Conservation (phyloP, 2,329 filamentous ascomycete genomes). For the Byssochlamys sp. region DNA sequence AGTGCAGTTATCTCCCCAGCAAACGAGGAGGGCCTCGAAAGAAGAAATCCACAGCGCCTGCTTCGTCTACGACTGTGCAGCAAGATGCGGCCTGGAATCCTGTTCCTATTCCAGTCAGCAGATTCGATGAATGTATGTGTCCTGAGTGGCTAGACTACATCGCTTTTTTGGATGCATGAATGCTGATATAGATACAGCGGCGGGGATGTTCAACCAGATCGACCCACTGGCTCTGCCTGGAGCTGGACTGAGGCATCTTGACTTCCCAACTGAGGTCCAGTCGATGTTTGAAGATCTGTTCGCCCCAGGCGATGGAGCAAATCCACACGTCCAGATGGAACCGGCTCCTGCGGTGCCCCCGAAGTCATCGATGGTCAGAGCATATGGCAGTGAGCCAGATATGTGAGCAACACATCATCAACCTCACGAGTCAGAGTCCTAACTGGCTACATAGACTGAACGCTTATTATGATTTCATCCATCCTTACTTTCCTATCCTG, state of each 20-base stretch:
- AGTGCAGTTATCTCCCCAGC: constrained; percentile 36
- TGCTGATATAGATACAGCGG: constrained; percentile 16
- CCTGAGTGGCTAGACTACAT: background rate
- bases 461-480: constrained; percentile 39
- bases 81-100: constrained; percentile 14
- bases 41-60: constrained; percentile 25
- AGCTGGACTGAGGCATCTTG: constrained; percentile 31
- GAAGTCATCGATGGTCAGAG: constrained; percentile 24
- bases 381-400: constrained; percentile 32
- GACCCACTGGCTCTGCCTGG: constrained; percentile 32
- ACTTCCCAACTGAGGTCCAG: constrained; percentile 27
- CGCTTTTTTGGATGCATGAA: background rate
- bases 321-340: constrained; percentile 19
- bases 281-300: constrained; percentile 31
- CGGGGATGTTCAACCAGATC: constrained; percentile 32
- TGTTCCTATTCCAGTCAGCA: constrained; percentile 13
- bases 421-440: constrained; percentile 5
- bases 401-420: constrained; percentile 23
- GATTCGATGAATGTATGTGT: constrained; percentile 25
- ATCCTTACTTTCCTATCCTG: constrained; percentile 37
- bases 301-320: constrained; percentile 13
- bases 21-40: constrained; percentile 36
- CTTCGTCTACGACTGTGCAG: constrained; percentile 12
- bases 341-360: constrained; percentile 17
- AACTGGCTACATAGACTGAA: constrained; percentile 26